These are phyloP conservation scores for Sphagnum magellanicum DNA, from an alignment of 228 moss, liverwort and hornwort species.

Conservation along the genomic window DNA sequence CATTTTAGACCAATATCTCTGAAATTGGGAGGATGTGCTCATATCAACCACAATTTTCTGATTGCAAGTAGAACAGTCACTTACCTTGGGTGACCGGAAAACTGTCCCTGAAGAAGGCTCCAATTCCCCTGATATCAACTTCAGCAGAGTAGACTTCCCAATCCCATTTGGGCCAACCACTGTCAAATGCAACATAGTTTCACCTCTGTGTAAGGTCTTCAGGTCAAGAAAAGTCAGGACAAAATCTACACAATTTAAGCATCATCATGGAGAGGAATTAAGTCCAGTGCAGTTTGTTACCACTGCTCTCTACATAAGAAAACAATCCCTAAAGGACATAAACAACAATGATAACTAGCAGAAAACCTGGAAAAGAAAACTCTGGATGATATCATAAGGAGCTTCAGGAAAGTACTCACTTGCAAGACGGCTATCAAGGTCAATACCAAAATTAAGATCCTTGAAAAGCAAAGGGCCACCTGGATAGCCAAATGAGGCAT, in stretches of 20 bases:
- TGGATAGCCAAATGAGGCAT: conserved; percentile 89
- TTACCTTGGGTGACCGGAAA: conserved; percentile 91
- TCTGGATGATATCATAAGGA: no score
- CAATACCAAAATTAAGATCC: conserved; percentile 94
- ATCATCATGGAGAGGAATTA: no score
- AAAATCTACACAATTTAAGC: background rate
- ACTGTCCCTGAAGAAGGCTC: conserved; percentile 85
- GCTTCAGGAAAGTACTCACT: conserved; percentile 37
- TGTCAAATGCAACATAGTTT: conserved; percentile 10
- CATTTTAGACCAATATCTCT: no score
- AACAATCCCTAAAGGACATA: no score
- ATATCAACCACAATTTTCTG: no score
- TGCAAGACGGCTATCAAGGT: conserved; percentile 96
- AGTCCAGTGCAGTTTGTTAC: no score
- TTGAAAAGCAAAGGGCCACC: conserved; percentile 80
- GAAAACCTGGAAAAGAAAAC: no score
- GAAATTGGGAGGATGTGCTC: no score
- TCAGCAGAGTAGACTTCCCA: conserved; percentile 93
- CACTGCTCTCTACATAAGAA: no score
- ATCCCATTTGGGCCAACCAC: conserved; percentile 99
- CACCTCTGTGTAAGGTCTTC: background rate
- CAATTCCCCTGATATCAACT: conserved; percentile 95
- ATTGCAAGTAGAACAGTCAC: background rate
- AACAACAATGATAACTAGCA: no score
- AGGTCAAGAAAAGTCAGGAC: background rate